These are phyloP conservation scores for Amanita molliuscula DNA, from an alignment of 768 basidiomycete genomes.

Conservation along the genomic window DNA sequence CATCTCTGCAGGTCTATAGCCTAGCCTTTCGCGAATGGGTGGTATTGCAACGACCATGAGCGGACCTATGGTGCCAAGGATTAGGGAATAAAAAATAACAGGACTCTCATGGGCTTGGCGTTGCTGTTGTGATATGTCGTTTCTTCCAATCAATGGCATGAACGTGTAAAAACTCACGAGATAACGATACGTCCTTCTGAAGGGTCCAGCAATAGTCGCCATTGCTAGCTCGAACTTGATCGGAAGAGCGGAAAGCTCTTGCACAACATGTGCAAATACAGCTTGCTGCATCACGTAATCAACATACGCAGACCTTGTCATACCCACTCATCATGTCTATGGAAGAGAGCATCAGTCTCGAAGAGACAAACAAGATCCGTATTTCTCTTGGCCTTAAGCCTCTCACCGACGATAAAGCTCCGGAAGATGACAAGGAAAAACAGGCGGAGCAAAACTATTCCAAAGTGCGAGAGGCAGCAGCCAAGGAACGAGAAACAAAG, in stretches of 20 bases:
- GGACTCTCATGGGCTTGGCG: constrained; percentile 85
- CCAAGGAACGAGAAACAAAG: constrained; percentile 69
- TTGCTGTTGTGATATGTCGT: constrained; percentile 47
- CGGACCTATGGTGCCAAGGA: constrained; percentile 69
- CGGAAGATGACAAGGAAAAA: constrained; percentile 68
- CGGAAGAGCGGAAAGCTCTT: background rate
- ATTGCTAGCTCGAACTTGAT: constrained; percentile 15
- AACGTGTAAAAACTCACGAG: constrained; percentile 20
- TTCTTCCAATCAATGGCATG: background rate
- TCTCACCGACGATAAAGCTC: constrained; percentile 68
- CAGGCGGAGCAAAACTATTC: constrained; percentile 84
- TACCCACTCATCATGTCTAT: constrained; percentile 38
- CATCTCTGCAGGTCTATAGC: constrained; percentile 58
- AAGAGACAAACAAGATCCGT: constrained; percentile 95
- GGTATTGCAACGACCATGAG: constrained; percentile 64
- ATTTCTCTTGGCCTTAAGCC: constrained; percentile 90
- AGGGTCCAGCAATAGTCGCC: constrained; percentile 33
- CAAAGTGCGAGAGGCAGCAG: constrained; percentile 56
- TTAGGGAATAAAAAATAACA: constrained; percentile 80
- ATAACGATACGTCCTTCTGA: constrained; percentile 43
- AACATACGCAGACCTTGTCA: constrained; percentile 7
- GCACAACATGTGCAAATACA: constrained; percentile 5
- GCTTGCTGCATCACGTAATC: constrained; percentile 14
- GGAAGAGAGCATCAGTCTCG: constrained; percentile 85
- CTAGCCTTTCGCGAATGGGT: constrained; percentile 67